Evolutionary conservation across 202 grass and related monocot species (phyloP).

Genomic region (Cymbopogon flexuosus): DNA sequence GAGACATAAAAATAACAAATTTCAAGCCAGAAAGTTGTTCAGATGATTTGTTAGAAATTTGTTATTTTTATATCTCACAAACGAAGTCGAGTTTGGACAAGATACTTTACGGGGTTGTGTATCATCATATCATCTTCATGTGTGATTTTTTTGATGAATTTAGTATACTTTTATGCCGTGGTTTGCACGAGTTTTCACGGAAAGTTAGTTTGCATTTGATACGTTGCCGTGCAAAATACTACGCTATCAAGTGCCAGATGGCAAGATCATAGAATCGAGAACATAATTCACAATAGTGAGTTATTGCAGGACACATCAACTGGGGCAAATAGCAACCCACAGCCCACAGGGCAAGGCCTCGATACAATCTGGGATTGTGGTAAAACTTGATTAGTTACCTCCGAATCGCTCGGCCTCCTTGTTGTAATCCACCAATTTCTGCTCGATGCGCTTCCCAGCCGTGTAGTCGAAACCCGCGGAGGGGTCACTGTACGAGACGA

Average conservation of each 20-base stretch:
- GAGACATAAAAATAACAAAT: too few relatives aligned
- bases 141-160: too few relatives aligned
- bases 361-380: background rate
- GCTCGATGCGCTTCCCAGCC: conserved; percentile 80
- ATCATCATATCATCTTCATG: too few relatives aligned
- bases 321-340: background rate
- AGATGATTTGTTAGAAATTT: too few relatives aligned
- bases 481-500: conserved; percentile 79
- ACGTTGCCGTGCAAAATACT: too few relatives aligned
- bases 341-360: background rate
- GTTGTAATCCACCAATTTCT: conserved; percentile 90
- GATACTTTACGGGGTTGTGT: too few relatives aligned
- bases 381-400: conserved; percentile 43
- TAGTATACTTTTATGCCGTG: too few relatives aligned
- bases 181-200: too few relatives aligned
- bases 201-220: too few relatives aligned
- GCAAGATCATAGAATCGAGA: background rate
- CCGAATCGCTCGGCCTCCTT: conserved; percentile 85
- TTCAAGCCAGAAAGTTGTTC: too few relatives aligned
- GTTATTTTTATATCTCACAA: too few relatives aligned
- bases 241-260: background rate
- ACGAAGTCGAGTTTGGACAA: too few relatives aligned
- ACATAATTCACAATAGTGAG: background rate
- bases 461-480: conserved; percentile 83
- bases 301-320: background rate